A percentile compares a stretch with the other conserved stretches of the same genome.
These are phyloP conservation scores for Epichloe sylvatica DNA, from an alignment of 2,329 filamentous ascomycete genomes.

Conservation along the genomic window DNA sequence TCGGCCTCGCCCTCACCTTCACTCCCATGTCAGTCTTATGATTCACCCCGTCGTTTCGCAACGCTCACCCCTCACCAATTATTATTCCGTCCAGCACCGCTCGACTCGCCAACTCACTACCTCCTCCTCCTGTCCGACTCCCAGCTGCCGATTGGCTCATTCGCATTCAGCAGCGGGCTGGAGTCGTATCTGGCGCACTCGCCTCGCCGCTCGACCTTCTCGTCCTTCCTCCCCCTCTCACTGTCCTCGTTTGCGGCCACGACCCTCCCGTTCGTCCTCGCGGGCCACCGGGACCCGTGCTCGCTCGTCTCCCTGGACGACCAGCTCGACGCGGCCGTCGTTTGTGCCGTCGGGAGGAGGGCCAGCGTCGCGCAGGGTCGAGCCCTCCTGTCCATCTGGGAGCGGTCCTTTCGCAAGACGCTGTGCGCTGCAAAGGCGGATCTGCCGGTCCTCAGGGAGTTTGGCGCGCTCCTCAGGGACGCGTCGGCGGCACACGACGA, in stretches of 20 bases:
- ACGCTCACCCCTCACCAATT: neutral
- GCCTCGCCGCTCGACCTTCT: conserved; percentile 31
- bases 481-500: conserved; percentile 17
- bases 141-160: conserved; percentile 69
- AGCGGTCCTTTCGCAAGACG: conserved; percentile 46
- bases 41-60: neutral
- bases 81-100: neutral
- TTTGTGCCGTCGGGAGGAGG: conserved; percentile 65
- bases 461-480: conserved; percentile 21
- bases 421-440: conserved; percentile 14
- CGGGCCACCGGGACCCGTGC: conserved; percentile 44
- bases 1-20: neutral
- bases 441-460: conserved; percentile 20
- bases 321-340: conserved; percentile 58
- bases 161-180: conserved; percentile 71
- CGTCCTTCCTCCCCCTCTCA: conserved; percentile 55
- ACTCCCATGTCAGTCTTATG: neutral
- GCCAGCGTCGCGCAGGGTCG: conserved; percentile 64
- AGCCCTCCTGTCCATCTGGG: conserved; percentile 63
- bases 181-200: conserved; percentile 70
- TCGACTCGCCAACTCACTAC: conserved; percentile 37
- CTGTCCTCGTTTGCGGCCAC: conserved; percentile 58
- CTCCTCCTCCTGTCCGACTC: conserved; percentile 70
- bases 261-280: conserved; percentile 60
- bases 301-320: conserved; percentile 52